Conservation (phyloP, 495 filamentous ascomycete species). For the Hyphodiscus hymeniophilus region DNA sequence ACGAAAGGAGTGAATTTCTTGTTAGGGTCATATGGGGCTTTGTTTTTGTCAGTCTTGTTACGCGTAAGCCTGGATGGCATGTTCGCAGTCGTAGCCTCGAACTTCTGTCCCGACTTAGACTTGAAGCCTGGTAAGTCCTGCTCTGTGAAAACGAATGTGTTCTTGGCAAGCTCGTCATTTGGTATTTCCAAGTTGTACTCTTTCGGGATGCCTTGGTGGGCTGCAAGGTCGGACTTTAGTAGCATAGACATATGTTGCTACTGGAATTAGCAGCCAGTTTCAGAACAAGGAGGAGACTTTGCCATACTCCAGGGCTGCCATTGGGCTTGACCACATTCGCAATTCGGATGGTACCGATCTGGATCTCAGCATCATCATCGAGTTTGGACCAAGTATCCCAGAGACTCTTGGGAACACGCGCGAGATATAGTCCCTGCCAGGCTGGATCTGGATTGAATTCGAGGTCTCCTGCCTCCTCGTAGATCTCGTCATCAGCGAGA, state of each 20-base stretch:
- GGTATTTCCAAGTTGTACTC: conserved; percentile 72
- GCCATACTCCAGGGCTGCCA: conserved; percentile 41
- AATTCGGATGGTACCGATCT: conserved; percentile 67
- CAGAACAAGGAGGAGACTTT: not conserved
- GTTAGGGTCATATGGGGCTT: conserved; percentile 40
- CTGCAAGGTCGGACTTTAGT: conserved; percentile 39
- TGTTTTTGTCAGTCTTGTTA: conserved; percentile 26
- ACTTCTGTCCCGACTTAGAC: conserved; percentile 44
- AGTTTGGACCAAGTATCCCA: conserved; percentile 58
- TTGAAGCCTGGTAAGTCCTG: conserved; percentile 79
- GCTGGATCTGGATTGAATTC: conserved; percentile 50
- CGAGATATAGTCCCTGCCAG: conserved; percentile 53
- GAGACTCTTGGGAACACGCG: conserved; percentile 67
- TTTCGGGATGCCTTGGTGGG: conserved; percentile 63
- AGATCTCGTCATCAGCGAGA: conserved; percentile 60
- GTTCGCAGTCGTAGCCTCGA: conserved; percentile 36
- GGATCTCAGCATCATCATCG: conserved; percentile 46
- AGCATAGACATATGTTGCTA: conserved; percentile 40
- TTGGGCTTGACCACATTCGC: conserved; percentile 42
- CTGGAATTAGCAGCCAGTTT: conserved; percentile 3
- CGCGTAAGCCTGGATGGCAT: conserved; percentile 42
- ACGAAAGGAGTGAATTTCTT: conserved; percentile 60
- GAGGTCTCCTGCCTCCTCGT: conserved; percentile 84
- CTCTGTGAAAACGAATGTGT: conserved; percentile 86
- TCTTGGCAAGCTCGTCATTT: conserved; percentile 44